Base-by-base conservation (phyloP, 23 red algal species). In the Agarophyton chilense region DNA sequence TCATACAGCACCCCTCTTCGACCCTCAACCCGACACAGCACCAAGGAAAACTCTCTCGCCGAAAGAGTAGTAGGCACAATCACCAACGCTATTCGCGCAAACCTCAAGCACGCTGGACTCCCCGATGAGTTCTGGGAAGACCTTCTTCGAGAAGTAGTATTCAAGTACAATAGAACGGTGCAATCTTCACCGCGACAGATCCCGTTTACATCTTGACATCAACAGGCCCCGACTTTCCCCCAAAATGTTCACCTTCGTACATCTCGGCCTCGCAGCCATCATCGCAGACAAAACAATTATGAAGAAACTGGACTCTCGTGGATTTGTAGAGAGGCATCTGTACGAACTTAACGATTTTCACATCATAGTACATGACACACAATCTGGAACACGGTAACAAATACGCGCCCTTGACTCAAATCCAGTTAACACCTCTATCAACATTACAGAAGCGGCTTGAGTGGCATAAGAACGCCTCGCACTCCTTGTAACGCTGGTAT, bases 381-480 rank as follows among this genome's bases (percentile, higher is more conserved):
- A 17, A 50, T 58, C 67, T 39, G 5, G 51, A 2, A 18, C 24
- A 38, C 21, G 44, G 10, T 24, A 0, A 5, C 13, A 28, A 33
- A 11, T 77, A 10, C 54, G 85, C 12, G 4, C 50, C 55, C 10
- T 68, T 19, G 72, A 89, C 14, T 89, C 78, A 56, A 50, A 53
- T 8, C 85, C 85, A n/a, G 67, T 66, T 26, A 13, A 51, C 11
- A 32, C 49, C 40, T 16, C 5, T 6, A 49, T 21, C 4, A 52
- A 89, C 28, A 1, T 84, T 84, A 29, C 77, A 47, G 16, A 25
- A 22, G 18, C 39, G 84, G 53, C 17, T 92, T 0, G 60, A 83
- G 29, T 92, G 89, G 89, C 78, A 92, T 53, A 84, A 84, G 29
- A 79, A 83, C 65, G 34, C 64, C 12, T 92, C 89, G 4, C 66